Conservation (phyloP, 2,329 filamentous ascomycete genomes). For the Sordariomycetes sp. region DNA sequence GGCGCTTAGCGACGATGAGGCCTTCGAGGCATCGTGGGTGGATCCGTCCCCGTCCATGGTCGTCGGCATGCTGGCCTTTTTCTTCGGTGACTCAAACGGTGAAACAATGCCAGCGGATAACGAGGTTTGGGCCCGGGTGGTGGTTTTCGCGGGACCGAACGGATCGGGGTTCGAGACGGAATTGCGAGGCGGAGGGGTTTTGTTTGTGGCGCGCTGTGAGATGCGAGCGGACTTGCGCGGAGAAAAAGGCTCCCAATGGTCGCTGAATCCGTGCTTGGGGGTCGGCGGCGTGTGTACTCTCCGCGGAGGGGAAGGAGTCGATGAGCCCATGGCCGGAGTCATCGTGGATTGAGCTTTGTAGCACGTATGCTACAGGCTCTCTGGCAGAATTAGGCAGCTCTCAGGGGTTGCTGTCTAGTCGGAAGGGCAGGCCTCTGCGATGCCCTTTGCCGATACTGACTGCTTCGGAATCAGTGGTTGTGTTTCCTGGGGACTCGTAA, state of each 20-base stretch:
- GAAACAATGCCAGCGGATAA: slow-evolving; percentile 13
- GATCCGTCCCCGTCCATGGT: slow-evolving; percentile 20
- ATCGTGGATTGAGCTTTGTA: slow-evolving; percentile 14
- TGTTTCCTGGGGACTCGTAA: not conserved
- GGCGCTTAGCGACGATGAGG: slow-evolving; percentile 29
- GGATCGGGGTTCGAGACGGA: slow-evolving; percentile 14
- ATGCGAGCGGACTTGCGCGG: slow-evolving; percentile 59
- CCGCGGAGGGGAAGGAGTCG: slow-evolving; percentile 51
- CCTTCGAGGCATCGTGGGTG: slow-evolving; percentile 28
- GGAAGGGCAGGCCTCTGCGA: not conserved
- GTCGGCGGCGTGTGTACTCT: slow-evolving; percentile 56
- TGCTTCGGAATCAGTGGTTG: not conserved
- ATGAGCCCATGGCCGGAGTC: slow-evolving; percentile 19
- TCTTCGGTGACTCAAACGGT: slow-evolving; percentile 13
- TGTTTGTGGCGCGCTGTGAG: slow-evolving; percentile 38
- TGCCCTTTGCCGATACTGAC: not conserved
- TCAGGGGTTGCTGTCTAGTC: not conserved
- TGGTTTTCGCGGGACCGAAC: slow-evolving; percentile 7
- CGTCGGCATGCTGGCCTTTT: slow-evolving; percentile 14
- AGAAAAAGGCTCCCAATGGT: slow-evolving; percentile 63
- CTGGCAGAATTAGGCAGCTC: not conserved
- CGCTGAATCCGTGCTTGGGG: slow-evolving; percentile 55
- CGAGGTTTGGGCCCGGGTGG: slow-evolving; percentile 5
- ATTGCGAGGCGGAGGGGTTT: slow-evolving; percentile 44
- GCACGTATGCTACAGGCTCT: not conserved